These are phyloP conservation scores for Mallotus japonicus DNA, from an alignment of 441 rosid species.

Conservation along the genomic window DNA sequence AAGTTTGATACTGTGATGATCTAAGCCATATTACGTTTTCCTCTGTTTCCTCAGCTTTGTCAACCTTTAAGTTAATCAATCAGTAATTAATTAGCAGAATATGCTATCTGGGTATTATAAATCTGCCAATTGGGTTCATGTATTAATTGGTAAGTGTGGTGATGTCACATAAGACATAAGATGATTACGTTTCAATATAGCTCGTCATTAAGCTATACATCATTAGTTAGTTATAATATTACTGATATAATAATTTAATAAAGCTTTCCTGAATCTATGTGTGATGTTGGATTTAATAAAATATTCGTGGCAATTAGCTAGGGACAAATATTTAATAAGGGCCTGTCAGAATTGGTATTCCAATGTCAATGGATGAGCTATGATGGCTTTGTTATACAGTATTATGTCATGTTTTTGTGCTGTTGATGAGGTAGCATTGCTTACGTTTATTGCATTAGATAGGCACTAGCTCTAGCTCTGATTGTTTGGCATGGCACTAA, in stretches of 20 bases:
- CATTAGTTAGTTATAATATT: not conserved
- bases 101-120: not conserved
- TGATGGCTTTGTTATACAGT: not conserved
- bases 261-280: too few species aligned
- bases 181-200: not conserved
- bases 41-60: not conserved
- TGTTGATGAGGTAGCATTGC: constrained; percentile 5
- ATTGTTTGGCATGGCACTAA: too few species aligned
- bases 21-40: not conserved
- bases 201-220: constrained; percentile 16
- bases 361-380: not conserved
- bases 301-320: not conserved
- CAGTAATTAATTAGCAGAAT: not conserved
- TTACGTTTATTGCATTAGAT: not conserved
- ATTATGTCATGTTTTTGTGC: constrained; percentile 13
- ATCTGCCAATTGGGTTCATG: not conserved
- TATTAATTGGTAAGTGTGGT: too few species aligned
- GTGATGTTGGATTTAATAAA: not conserved
- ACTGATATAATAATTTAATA: not conserved
- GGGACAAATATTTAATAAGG: too few species aligned
- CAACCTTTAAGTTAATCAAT: not conserved
- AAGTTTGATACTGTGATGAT: not conserved
- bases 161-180: not conserved
- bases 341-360: too few species aligned
- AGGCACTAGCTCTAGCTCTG: not conserved